Evolutionary conservation across 257 asterid species (phyloP).

Genomic region (Primulina tabacum): DNA sequence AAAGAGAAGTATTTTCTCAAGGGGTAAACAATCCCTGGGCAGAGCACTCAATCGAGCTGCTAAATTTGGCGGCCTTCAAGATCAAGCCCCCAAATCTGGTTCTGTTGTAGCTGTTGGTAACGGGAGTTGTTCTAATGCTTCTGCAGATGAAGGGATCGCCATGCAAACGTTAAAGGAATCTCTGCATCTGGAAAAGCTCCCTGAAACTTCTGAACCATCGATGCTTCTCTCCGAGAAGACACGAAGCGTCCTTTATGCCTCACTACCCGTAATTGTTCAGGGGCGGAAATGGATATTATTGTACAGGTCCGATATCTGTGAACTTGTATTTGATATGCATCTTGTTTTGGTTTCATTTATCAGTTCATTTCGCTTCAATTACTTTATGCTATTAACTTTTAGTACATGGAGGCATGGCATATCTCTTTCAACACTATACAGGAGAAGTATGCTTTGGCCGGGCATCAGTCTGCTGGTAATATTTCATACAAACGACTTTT

Average conservation of each 20-base stretch:
- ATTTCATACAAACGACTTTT: slow-evolving; percentile 15
- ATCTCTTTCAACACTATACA: slow-evolving; percentile 81
- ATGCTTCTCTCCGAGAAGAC: slow-evolving; percentile 77
- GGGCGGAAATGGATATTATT: slow-evolving; percentile 85
- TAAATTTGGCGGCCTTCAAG: slow-evolving; percentile 62
- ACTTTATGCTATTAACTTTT: slow-evolving; percentile 23
- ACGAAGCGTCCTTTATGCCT: slow-evolving; percentile 50
- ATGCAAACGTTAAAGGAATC: slow-evolving; percentile 45
- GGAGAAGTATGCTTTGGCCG: slow-evolving; percentile 92
- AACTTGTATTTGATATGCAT: slow-evolving; percentile 14
- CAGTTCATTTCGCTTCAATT: slow-evolving; percentile 16
- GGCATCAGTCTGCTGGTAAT: slow-evolving; percentile 88
- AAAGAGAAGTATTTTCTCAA: slow-evolving; percentile 60
- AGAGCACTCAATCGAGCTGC: slow-evolving; percentile 64
- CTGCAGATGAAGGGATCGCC: slow-evolving; percentile 43
- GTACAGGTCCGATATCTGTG: slow-evolving; percentile 55
- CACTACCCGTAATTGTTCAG: slow-evolving; percentile 75
- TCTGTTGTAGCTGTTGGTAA: slow-evolving; percentile 39
- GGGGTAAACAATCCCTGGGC: slow-evolving; percentile 75
- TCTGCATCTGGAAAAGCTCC: slow-evolving; percentile 37
- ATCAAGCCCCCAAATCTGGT: slow-evolving; percentile 50
- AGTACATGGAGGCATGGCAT: slow-evolving; percentile 98
- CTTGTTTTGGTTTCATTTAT: slow-evolving; percentile 3
- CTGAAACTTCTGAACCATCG: slow-evolving; percentile 85
- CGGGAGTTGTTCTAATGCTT: slow-evolving; percentile 34